Base-by-base conservation (phyloP, 2,329 filamentous ascomycete genomes). In the Rhytidhysteron rufulum region DNA sequence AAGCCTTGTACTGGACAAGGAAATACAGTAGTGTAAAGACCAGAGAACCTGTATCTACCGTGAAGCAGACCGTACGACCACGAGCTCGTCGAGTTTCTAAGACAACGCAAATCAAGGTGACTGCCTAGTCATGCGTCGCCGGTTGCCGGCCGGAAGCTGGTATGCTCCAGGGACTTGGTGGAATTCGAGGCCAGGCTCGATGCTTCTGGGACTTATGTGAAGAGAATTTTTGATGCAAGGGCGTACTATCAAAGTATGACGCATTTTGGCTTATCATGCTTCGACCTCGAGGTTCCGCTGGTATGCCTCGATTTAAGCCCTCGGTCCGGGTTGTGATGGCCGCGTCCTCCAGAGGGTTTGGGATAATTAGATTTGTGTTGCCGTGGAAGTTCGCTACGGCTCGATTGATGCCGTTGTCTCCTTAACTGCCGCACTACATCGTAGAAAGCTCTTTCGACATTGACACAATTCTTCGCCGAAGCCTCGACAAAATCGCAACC, bases 381-480 rank as follows among this genome's bases (percentile, higher is more conserved):
- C 8, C 4, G 17, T 16, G 13, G 37, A 22, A 27, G 29, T 5
- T 37, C 38, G 24, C 38, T 37, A 22, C 55, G 50, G 11, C 40
- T 44, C 31, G 55, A 54, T 32, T 60, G 55, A 43, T 88, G 83
- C 57, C 88, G 79, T 68, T 95, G 89, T 55, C 86, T 82, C 54
- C 93, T 83, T 50, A 98, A 74, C 65, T 93, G 87, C 53, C 93
- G 77, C 40, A 97, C 93, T 6, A 98, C 93, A 61, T 98, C 93
- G 69, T 95, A 97, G 62, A 98, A 97, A 22, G 89, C 91, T 75
- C 95, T 97, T 68, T 95, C 93, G 39, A 96, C 91, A 59, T 97
- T 96, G 74, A 96, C 89, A 71, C 90, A 95, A 65, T 95, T 96
- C 73, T 96, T 96, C 25, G 91, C 91, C 5, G 90, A 96, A 2